Percentiles rank a stretch among this genome's conserved stretches.
phyloP scores from a whole-genome alignment of 2,329 filamentous ascomycete genomes.

The Pseudocercospora musae region DNA sequence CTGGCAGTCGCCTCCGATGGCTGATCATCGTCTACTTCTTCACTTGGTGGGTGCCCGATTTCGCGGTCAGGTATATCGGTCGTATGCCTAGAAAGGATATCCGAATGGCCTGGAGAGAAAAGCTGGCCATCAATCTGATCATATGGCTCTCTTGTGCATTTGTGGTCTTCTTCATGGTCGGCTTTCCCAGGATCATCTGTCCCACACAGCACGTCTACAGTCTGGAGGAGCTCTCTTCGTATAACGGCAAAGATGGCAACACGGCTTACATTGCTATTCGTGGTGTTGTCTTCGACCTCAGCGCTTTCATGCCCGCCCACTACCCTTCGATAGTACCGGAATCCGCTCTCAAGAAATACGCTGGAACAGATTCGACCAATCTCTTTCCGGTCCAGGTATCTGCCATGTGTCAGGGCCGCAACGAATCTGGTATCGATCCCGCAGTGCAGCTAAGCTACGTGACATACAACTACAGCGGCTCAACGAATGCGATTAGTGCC shows the following conservation, averaged over 20 bases:
- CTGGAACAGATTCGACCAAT: constrained; percentile 78
- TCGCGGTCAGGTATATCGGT: constrained; percentile 71
- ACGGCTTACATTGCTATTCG: constrained; percentile 76
- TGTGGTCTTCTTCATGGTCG: constrained; percentile 83
- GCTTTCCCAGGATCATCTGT: constrained; percentile 84
- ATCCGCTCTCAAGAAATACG: constrained; percentile 71
- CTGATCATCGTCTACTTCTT: constrained; percentile 76
- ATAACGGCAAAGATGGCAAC: constrained; percentile 66
- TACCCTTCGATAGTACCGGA: constrained; percentile 67
- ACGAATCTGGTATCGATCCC: constrained; percentile 63
- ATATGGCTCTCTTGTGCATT: constrained; percentile 84
- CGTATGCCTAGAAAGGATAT: constrained; percentile 91
- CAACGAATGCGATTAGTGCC: constrained; percentile 60
- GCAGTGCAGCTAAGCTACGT: constrained; percentile 83
- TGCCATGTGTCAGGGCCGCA: constrained; percentile 77
- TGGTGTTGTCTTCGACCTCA: constrained; percentile 83
- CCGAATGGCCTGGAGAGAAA: constrained; percentile 90
- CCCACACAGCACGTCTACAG: constrained; percentile 88
- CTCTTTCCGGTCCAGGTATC: constrained; percentile 94
- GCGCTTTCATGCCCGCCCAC: constrained; percentile 68
- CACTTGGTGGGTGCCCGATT: constrained; percentile 86
- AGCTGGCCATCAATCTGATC: constrained; percentile 94
- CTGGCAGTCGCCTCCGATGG: constrained; percentile 84
- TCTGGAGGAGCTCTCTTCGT: constrained; percentile 67
- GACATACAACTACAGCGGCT: constrained; percentile 69